Base-by-base conservation (phyloP, 169 alveolate species). In the Plasmodium gaboni region DNA sequence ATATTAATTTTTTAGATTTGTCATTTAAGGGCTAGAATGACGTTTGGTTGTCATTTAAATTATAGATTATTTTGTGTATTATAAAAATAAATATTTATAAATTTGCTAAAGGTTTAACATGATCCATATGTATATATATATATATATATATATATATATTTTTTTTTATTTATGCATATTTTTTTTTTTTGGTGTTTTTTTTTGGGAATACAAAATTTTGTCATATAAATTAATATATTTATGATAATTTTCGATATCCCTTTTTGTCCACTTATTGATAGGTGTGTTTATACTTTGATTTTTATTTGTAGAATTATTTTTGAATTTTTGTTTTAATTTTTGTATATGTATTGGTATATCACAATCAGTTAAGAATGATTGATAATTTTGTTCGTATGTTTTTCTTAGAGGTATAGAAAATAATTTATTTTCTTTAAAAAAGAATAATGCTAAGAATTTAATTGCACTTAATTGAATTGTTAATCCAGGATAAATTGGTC, bases 401-500 rank as follows among this genome's bases (percentile, higher is more conserved):
- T 63, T 80, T 60, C 83, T 24, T n/a, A 80, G 65, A 50, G 72
- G 73, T n/a, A 17, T 64, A 32, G 90, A 80, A 68, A 80, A 80
- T 44, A 53, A 51, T 68, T 68, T 80, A 60, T 80, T 80, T 50
- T 80, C 90, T 61, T 80, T 80, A 61, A 67, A 80, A 71, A 80
- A 80, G 17, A 68, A 80, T n/a, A 80, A 63, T 28, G 90, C 90
- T 22, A 80, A 72, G 44, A 80, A 80, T 68, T 80, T 67, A 17
- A 80, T 80, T 69, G 90, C 90, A 68, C 90, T 80, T 19, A 68
- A 55, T 72, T 80, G 67, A 38, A 46, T 57, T 15, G 50, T 80
- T 17, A 80, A 72, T 0, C 90, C 90, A 10, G 90, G 90, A 17
- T 80, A 80, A 3, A 80, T 71, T 6, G 90, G 90, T 22, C 90